phyloP scores from a whole-genome alignment of 2,329 filamentous ascomycete species.

The Raffaelea ambrosiae region DNA sequence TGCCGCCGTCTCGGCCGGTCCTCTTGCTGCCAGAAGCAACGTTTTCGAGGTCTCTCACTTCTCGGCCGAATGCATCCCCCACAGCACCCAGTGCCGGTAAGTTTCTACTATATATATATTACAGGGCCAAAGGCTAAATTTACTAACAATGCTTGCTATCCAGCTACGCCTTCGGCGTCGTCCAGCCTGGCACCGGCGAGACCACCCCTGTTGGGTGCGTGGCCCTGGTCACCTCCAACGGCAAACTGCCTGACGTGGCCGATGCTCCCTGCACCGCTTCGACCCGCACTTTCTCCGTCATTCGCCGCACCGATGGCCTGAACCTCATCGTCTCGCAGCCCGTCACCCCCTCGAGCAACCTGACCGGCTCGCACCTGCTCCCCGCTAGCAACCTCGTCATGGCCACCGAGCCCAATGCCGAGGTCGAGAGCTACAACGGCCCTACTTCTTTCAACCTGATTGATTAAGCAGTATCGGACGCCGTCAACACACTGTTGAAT shows the following conservation, averaged over 20 bases:
- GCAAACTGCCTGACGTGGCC: background rate
- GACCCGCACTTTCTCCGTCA: background rate
- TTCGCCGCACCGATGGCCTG: background rate
- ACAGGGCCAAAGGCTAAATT: background rate
- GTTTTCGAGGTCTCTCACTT: slow-evolving; percentile 1
- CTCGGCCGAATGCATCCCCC: slow-evolving; percentile 1
- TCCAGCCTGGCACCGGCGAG: background rate
- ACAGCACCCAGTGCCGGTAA: slow-evolving; percentile 1
- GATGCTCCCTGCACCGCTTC: background rate
- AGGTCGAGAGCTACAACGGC: slow-evolving; percentile 1
- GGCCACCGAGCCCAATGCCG: background rate
- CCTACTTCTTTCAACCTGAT: slow-evolving; percentile 1
- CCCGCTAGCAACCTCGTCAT: background rate
- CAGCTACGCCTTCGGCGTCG: slow-evolving; percentile 2
- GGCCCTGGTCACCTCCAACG: background rate
- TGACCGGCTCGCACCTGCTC: background rate
- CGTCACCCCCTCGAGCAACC: background rate
- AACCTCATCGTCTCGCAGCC: background rate
- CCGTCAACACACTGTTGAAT: too few relatives aligned
- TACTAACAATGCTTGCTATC: background rate
- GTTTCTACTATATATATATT: background rate
- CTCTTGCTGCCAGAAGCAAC: too few relatives aligned
- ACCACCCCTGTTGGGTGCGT: background rate
- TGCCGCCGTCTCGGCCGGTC: background rate
- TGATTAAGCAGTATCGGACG: too few relatives aligned